These are phyloP conservation scores for Cubamyces sp. DNA, from an alignment of 768 basidiomycete genomes.

Conservation along the genomic window DNA sequence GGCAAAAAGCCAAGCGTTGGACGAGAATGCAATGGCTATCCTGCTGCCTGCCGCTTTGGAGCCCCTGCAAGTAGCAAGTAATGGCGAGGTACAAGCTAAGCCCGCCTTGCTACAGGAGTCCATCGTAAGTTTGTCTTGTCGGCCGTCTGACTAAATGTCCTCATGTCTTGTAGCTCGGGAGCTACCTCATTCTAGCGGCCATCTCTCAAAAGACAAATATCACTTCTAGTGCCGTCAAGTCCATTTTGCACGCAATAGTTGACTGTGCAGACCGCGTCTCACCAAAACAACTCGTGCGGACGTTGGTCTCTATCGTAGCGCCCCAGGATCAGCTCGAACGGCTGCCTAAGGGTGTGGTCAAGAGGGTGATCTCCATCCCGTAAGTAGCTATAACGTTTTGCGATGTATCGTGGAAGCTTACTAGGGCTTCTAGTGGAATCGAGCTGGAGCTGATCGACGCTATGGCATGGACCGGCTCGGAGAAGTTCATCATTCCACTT, in stretches of 20 bases:
- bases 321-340: constrained; percentile 59
- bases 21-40: constrained; percentile 69
- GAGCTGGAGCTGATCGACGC: constrained; percentile 50
- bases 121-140: constrained; percentile 47
- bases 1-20: constrained; percentile 54
- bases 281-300: constrained; percentile 64
- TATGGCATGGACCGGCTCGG: constrained; percentile 53
- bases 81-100: constrained; percentile 16
- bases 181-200: constrained; percentile 71
- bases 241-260: constrained; percentile 59
- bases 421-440: constrained; percentile 42
- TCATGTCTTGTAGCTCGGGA: constrained; percentile 56
- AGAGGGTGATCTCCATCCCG: constrained; percentile 49
- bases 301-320: constrained; percentile 65
- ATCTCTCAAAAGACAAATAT: constrained; percentile 70
- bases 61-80: constrained; percentile 46
- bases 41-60: constrained; percentile 66
- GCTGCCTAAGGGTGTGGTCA: constrained; percentile 37
- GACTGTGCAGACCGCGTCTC: constrained; percentile 52
- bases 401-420: not conserved
- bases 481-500: constrained; percentile 62
- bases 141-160: not conserved
- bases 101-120: constrained; percentile 47
- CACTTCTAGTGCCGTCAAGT: constrained; percentile 58
- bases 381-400: constrained; percentile 39